A percentile compares a stretch with the other conserved stretches of the same genome.
phyloP scores from a whole-genome alignment of 176 grass and related monocot species.

The Juncus effusus region DNA sequence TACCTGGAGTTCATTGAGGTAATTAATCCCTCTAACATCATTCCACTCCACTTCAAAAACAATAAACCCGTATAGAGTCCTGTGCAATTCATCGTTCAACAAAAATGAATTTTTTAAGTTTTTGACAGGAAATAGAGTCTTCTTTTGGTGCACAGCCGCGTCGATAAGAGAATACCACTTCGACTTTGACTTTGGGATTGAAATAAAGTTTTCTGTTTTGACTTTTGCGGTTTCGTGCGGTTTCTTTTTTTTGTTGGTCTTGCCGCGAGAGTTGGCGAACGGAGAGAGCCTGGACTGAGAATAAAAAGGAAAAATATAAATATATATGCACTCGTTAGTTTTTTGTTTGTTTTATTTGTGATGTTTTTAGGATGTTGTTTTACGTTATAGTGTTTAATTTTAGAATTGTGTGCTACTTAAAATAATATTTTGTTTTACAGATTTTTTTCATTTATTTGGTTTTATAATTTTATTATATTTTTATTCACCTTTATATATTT shows the following conservation, averaged over 20 bases:
- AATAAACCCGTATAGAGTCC: slow-evolving; percentile 62
- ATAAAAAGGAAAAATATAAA: slow-evolving; percentile 6
- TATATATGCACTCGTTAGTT: not conserved
- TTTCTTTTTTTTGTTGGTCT: slow-evolving; percentile 5
- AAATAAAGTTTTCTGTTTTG: not conserved
- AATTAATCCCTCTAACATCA: slow-evolving; percentile 90
- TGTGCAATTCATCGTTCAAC: slow-evolving; percentile 37
- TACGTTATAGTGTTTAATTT: too few species aligned
- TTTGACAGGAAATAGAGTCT: slow-evolving; percentile 28
- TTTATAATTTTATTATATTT: too few species aligned
- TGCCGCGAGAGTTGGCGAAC: slow-evolving; percentile 52
- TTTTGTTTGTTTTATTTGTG: too few species aligned
- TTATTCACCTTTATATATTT: too few species aligned
- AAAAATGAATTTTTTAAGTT: slow-evolving; percentile 47
- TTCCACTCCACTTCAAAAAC: slow-evolving; percentile 87
- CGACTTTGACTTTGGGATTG: slow-evolving; percentile 8
- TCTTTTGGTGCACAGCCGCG: slow-evolving; percentile 23
- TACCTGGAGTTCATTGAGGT: slow-evolving; percentile 82
- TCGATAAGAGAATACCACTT: slow-evolving; percentile 27
- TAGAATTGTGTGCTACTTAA: too few species aligned
- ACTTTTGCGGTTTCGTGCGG: not conserved
- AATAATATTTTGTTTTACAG: too few species aligned
- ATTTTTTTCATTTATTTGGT: too few species aligned
- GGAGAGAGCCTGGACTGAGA: slow-evolving; percentile 94
- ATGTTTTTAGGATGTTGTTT: too few species aligned